Evolutionary conservation across 2,329 filamentous ascomycete genomes (phyloP).

Genomic region (Plenodomus lindquistii): DNA sequence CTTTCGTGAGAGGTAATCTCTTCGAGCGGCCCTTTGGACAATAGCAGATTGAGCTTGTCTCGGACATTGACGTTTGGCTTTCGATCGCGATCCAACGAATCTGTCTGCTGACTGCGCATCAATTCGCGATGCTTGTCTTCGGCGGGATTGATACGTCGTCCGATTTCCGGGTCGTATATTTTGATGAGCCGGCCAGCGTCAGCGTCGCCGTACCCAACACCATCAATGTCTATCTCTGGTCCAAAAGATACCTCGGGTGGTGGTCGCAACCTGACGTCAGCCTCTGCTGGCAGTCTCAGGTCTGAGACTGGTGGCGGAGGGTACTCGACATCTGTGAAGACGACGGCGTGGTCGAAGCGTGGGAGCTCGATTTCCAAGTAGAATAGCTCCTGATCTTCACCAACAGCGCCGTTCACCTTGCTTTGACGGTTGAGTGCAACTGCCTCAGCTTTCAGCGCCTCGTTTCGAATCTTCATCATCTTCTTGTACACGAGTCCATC

Average conservation of each 20-base stretch:
- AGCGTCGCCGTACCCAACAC: conserved; percentile 56
- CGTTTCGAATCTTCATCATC: conserved; percentile 69
- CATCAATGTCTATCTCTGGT: conserved; percentile 78
- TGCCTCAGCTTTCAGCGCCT: conserved; percentile 43
- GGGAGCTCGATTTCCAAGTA: conserved; percentile 89
- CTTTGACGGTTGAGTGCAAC: conserved; percentile 42
- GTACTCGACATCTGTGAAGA: conserved; percentile 95
- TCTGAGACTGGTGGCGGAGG: conserved; percentile 80
- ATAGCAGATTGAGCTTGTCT: conserved; percentile 88
- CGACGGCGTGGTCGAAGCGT: conserved; percentile 91
- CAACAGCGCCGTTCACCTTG: conserved; percentile 18
- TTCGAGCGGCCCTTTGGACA: conserved; percentile 91
- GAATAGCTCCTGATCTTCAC: conserved; percentile 66
- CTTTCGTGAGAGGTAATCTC: conserved; percentile 87
- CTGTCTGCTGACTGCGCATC: conserved; percentile 88
- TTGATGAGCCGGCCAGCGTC: conserved; percentile 69
- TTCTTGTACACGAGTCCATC: conserved; percentile 92
- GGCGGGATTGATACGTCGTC: conserved; percentile 86
- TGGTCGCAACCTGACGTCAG: conserved; percentile 73
- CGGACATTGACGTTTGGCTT: conserved; percentile 96
- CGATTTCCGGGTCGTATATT: conserved; percentile 93
- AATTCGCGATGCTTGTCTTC: conserved; percentile 93
- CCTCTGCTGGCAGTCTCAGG: conserved; percentile 64
- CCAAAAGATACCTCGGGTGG: conserved; percentile 88
- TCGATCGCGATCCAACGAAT: conserved; percentile 90